Conservation (phyloP, 2,329 filamentous ascomycete species). For the Polytolypa hystricis region DNA sequence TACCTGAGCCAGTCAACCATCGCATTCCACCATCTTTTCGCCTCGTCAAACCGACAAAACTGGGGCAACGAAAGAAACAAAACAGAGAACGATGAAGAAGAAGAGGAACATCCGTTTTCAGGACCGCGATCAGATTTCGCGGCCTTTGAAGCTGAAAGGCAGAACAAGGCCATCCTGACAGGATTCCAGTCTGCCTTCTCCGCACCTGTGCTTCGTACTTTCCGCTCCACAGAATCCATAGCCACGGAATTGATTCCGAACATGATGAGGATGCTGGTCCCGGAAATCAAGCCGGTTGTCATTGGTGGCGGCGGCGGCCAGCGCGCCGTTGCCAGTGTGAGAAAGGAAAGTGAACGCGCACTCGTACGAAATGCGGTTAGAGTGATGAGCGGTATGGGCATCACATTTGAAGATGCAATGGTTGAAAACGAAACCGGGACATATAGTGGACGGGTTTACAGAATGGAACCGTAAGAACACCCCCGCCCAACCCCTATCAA, state of each 20-base stretch:
- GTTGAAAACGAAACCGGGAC: conserved; percentile 57
- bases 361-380: conserved; percentile 72
- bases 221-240: conserved; percentile 67
- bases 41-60: conserved; percentile 49
- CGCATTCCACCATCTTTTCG: conserved; percentile 86
- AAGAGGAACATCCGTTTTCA: conserved; percentile 58
- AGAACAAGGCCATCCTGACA: conserved; percentile 63
- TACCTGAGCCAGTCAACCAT: conserved; percentile 81
- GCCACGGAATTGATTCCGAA: conserved; percentile 77
- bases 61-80: conserved; percentile 36
- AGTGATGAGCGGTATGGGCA: conserved; percentile 70
- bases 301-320: conserved; percentile 58
- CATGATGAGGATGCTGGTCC: conserved; percentile 70
- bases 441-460: conserved; percentile 66
- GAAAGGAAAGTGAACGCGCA: conserved; percentile 70
- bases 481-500: too few relatives aligned
- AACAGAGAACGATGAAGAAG: conserved; percentile 32
- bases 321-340: conserved; percentile 66
- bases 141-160: conserved; percentile 69
- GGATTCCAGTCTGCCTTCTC: conserved; percentile 62
- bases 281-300: conserved; percentile 82
- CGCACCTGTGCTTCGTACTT: conserved; percentile 60
- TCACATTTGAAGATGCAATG: conserved; percentile 68
- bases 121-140: conserved; percentile 72
- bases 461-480: conserved; percentile 74